Conservation (phyloP, 2,329 filamentous ascomycete genomes). For the Verticillium alfalfae region DNA sequence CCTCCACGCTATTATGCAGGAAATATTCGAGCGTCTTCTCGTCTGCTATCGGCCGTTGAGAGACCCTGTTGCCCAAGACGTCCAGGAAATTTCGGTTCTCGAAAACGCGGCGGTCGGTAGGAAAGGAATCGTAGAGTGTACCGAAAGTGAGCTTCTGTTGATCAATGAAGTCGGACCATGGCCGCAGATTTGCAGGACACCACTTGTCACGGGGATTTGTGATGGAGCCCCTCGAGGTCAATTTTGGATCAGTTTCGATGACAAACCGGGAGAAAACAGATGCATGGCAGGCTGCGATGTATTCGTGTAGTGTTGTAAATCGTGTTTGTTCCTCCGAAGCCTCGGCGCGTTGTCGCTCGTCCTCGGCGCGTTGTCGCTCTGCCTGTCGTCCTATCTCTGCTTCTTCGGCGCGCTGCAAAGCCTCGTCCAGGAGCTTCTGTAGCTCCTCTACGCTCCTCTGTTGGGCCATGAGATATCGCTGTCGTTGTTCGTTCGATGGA, state of each 20-base stretch:
- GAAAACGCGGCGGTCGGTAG: conserved; percentile 14
- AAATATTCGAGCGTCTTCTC: conserved; percentile 24
- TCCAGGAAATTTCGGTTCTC: conserved; percentile 16
- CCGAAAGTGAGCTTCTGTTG: conserved; percentile 15
- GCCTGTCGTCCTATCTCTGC: not conserved
- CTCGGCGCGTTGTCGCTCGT: conserved; percentile 10
- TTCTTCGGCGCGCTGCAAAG: not conserved
- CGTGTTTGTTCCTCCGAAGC: conserved; percentile 14
- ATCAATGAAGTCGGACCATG: conserved; percentile 22
- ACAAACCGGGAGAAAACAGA: conserved; percentile 16
- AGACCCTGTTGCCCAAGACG: conserved; percentile 14
- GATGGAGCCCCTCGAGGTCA: conserved; percentile 18
- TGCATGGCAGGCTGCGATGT: conserved; percentile 21
- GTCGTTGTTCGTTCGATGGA: too few relatives aligned
- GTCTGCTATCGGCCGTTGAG: conserved; percentile 11
- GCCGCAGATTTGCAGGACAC: conserved; percentile 19
- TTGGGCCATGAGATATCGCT: not conserved
- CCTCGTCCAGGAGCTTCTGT: not conserved
- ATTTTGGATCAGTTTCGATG: conserved; percentile 16
- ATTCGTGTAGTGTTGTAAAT: conserved; percentile 21
- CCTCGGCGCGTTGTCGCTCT: conserved; percentile 6
- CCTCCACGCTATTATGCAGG: conserved; percentile 19
- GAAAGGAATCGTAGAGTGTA: conserved; percentile 14
- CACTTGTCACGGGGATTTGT: conserved; percentile 22
- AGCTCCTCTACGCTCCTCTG: not conserved